Evolutionary conservation across 1,139 yeast genomes (phyloP).

Genomic region (Debaryomyces fabryi): DNA sequence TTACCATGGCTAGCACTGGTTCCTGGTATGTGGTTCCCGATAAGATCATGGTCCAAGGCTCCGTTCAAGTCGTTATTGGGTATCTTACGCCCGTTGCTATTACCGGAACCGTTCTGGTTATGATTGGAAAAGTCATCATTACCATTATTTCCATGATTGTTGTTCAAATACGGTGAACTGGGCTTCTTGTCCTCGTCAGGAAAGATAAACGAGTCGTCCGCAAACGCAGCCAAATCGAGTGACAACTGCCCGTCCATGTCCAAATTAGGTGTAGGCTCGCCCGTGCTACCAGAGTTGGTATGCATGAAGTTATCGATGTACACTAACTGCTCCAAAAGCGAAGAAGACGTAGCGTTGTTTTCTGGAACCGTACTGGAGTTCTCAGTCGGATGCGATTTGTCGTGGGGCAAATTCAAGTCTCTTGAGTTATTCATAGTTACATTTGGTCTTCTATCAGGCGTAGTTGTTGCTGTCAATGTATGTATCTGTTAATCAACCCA

Average conservation of each 20-base stretch:
- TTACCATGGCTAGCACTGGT: background rate
- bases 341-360: conserved; percentile 52
- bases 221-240: conserved; percentile 77
- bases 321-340: conserved; percentile 72
- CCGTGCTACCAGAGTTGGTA: conserved; percentile 32
- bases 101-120: background rate
- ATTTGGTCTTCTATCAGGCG: background rate
- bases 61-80: background rate
- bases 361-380: background rate
- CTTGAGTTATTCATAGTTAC: background rate
- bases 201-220: conserved; percentile 74
- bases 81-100: background rate
- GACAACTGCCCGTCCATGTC: conserved; percentile 69
- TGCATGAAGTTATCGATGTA: conserved; percentile 75
- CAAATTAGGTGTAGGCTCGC: conserved; percentile 36
- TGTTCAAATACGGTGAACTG: conserved; percentile 9
- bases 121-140: background rate
- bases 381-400: background rate
- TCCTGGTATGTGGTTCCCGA: background rate
- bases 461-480: background rate
- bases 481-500: background rate
- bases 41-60: background rate
- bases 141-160: conserved; percentile 14
- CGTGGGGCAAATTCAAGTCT: background rate
- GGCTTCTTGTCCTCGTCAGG: conserved; percentile 72